A percentile compares a stretch with the other conserved stretches of the same genome.
Conservation (phyloP, 148 eudicot genomes). For the Dysphania ambrosioides region DNA sequence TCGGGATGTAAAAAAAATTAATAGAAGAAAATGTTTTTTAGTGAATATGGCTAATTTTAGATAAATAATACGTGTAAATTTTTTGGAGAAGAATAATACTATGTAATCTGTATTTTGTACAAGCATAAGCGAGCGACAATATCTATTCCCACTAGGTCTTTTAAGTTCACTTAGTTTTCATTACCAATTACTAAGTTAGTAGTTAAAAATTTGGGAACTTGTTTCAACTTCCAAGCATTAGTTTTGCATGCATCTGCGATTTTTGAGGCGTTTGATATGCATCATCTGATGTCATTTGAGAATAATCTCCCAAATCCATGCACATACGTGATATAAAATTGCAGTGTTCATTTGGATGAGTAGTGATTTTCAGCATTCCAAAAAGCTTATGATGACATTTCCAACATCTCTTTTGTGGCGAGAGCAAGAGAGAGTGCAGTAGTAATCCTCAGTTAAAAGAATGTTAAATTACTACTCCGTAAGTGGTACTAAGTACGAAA, state of each 20-base stretch:
- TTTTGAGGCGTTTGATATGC: not conserved
- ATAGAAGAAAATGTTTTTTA: no score
- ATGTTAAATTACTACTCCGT: no score
- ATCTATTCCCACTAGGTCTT: no score
- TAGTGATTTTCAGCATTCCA: constrained; percentile 1
- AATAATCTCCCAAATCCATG: not conserved
- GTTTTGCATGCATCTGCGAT: not conserved
- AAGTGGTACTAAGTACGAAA: no score
- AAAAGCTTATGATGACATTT: not conserved
- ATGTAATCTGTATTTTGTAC: no score
- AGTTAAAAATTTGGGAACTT: not conserved
- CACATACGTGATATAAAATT: not conserved
- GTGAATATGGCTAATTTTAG: no score
- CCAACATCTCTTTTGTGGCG: not conserved
- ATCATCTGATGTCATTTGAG: not conserved
- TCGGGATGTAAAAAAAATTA: no score
- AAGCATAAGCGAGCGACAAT: no score
- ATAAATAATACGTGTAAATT: no score
- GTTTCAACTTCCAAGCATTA: not conserved
- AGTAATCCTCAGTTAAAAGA: not conserved
- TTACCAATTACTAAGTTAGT: not conserved
- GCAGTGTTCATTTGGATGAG: not conserved
- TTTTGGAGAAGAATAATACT: no score
- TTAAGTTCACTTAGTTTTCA: no score
- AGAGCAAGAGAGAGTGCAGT: not conserved